Conservation (phyloP, 768 basidiomycete genomes). For the Boletus eberwhitei region DNA sequence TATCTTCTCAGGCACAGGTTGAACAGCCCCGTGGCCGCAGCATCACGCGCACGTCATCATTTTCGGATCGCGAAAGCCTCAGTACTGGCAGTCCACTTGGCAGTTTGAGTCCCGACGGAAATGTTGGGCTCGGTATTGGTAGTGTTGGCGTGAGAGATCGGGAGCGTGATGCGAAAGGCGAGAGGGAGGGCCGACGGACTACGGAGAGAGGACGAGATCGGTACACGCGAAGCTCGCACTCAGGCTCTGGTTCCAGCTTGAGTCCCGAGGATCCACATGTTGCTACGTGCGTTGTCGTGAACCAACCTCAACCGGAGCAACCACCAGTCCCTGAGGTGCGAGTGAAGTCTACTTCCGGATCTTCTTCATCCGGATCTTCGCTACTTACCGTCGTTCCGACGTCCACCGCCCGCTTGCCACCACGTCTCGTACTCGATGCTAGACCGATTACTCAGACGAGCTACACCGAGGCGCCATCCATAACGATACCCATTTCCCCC, state of each 20-base stretch:
- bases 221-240: slow-evolving; percentile 23
- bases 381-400: slow-evolving; percentile 11
- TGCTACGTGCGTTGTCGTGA: neutral
- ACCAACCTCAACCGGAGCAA: slow-evolving; percentile 9
- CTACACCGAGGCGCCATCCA: slow-evolving; percentile 18
- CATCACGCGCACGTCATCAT: slow-evolving; percentile 51
- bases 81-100: slow-evolving; percentile 35
- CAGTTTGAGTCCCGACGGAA: slow-evolving; percentile 39
- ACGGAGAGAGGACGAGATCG: slow-evolving; percentile 32
- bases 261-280: slow-evolving; percentile 27
- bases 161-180: slow-evolving; percentile 17
- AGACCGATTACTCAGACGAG: slow-evolving; percentile 28
- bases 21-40: slow-evolving; percentile 49
- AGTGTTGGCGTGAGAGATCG: slow-evolving; percentile 35
- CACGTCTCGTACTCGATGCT: slow-evolving; percentile 28
- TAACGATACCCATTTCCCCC: slow-evolving; percentile 24
- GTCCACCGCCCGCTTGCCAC: slow-evolving; percentile 18
- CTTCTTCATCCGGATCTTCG: slow-evolving; percentile 31
- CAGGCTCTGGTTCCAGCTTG: slow-evolving; percentile 36
- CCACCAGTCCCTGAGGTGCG: slow-evolving; percentile 10
- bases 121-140: slow-evolving; percentile 27
- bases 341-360: slow-evolving; percentile 13
- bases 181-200: slow-evolving; percentile 29
- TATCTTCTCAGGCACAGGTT: slow-evolving; percentile 31
- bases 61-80: slow-evolving; percentile 48